Conservation (phyloP, 257 asterid genomes). For the Galeopsis tetrahit region DNA sequence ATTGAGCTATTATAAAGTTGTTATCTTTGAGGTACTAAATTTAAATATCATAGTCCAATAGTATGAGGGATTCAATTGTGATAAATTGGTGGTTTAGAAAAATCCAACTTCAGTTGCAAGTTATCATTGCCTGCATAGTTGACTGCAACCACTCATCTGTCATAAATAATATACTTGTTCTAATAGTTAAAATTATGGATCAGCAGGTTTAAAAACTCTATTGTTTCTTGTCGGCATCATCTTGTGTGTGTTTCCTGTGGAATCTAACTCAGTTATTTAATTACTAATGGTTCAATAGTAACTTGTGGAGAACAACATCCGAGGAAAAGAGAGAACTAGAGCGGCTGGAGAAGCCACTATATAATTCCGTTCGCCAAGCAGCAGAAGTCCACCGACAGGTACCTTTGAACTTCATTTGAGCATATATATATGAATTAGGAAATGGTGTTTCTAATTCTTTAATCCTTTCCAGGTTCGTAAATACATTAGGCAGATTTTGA, state of each 20-base stretch:
- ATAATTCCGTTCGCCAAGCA: slow-evolving; percentile 93
- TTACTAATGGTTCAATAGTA: slow-evolving; percentile 50
- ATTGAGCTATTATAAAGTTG: neutral
- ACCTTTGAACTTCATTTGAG: slow-evolving; percentile 27
- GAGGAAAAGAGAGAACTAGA: slow-evolving; percentile 97
- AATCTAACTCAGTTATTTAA: slow-evolving; percentile 26
- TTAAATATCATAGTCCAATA: neutral
- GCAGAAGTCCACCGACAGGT: slow-evolving; percentile 99
- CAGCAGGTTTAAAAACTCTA: neutral
- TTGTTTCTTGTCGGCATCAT: slow-evolving; percentile 6
- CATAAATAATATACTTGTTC: neutral
- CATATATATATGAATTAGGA: slow-evolving; percentile 4
- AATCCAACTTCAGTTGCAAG: neutral
- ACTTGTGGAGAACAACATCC: slow-evolving; percentile 95
- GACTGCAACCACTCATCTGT: slow-evolving; percentile 12
- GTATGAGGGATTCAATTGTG: neutral
- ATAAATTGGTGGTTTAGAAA: neutral
- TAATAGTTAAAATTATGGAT: neutral
- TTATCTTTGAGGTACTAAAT: neutral
- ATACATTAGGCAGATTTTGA: slow-evolving; percentile 69
- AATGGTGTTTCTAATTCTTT: neutral
- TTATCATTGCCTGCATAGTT: slow-evolving; percentile 12
- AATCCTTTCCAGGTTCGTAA: slow-evolving; percentile 73
- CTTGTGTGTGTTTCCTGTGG: slow-evolving; percentile 11
- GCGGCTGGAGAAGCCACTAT: slow-evolving; percentile 83